phyloP scores from a whole-genome alignment of 768 basidiomycete genomes.

The Daedaleopsis sinensis region DNA sequence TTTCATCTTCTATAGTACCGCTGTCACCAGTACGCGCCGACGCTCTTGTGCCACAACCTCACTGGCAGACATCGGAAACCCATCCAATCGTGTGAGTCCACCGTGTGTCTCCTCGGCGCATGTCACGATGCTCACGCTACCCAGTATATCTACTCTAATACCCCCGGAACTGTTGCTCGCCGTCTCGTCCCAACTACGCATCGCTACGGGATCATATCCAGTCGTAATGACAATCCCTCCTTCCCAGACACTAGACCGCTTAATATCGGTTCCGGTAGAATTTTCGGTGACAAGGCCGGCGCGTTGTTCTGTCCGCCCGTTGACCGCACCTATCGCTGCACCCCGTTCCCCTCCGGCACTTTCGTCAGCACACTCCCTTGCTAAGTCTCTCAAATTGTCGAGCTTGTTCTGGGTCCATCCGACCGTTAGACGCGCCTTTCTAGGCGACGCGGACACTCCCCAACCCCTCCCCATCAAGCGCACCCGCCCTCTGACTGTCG shows the following conservation, averaged over 20 bases:
- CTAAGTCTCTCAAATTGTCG: conserved; percentile 12
- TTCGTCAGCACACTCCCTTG: conserved; percentile 2
- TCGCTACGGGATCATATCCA: conserved; percentile 19
- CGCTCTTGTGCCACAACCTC: conserved; percentile 5
- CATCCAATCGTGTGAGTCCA: conserved; percentile 80
- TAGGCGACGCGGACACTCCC: background rate
- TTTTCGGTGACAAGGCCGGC: background rate
- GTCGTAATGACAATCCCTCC: conserved; percentile 39
- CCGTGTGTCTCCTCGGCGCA: background rate
- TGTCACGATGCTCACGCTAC: background rate
- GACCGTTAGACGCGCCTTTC: conserved; percentile 13
- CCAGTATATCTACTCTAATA: conserved; percentile 58
- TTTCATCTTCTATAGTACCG: conserved; percentile 42
- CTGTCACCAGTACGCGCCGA: background rate
- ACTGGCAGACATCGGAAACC: conserved; percentile 71
- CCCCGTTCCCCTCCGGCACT: background rate
- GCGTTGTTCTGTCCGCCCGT: background rate
- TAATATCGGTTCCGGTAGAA: conserved; percentile 10
- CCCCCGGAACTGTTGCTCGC: conserved; percentile 50
- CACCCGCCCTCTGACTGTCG: conserved; percentile 8
- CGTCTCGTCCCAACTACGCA: conserved; percentile 41
- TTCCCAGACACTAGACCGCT: conserved; percentile 35
- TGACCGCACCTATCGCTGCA: background rate
- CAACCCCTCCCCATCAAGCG: conserved; percentile 8
- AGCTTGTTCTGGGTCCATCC: conserved; percentile 21